Evolutionary conservation across 192 early-diverging fungal genomes (phyloP), one percentile per base, ranked within the genome.

Genomic region (Dimargaris xerosporica): DNA sequence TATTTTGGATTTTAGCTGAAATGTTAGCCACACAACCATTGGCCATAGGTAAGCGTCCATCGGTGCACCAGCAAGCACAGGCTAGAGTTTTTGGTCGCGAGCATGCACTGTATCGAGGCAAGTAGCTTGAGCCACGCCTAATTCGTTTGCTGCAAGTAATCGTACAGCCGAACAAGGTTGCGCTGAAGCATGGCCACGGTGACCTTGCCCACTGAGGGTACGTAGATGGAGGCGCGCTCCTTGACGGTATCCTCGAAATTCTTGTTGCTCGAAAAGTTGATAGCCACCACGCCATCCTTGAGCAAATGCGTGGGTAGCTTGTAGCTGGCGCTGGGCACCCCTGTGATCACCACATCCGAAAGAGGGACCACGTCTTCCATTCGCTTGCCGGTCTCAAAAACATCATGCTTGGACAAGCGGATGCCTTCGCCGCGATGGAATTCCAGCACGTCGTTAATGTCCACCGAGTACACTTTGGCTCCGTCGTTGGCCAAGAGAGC

Each of bases 161-260:
- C 85, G 70, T 86, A 84, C 29, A 96, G 77, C 30, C 96, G 82
- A 45, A 97, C 69, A 48, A 99, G 73, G 69, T 99, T 99, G 65
- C 96, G 81, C 77, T 96, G 84, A 42, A 99, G 78, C 96, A 99
- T 99, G 16, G 92, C 89, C 17, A 99, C 91, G 3, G 96, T 99
- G 59, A 97, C 96, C 71, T 99, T 97, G 48, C 96, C 96, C 13
- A 99, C 90, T 5, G 86, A 83, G 0, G 92, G 92, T 55, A 99
- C 93, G 71, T 86, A 99, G 69, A 99, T 93, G 26, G 89, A 85
- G 41, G 96, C 91, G 58, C 87, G 85, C n/a, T 89, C 82, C 71
- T 89, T 89, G 64, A 98, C 82, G 51, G 91, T 89, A 23, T 93
- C 91, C 65, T 91, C 85, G 75, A 96, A 96, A 75, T 99, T 99